Evolutionary conservation across 2,329 filamentous ascomycete species (phyloP).

Genomic region (Monosporascus sp.): DNA sequence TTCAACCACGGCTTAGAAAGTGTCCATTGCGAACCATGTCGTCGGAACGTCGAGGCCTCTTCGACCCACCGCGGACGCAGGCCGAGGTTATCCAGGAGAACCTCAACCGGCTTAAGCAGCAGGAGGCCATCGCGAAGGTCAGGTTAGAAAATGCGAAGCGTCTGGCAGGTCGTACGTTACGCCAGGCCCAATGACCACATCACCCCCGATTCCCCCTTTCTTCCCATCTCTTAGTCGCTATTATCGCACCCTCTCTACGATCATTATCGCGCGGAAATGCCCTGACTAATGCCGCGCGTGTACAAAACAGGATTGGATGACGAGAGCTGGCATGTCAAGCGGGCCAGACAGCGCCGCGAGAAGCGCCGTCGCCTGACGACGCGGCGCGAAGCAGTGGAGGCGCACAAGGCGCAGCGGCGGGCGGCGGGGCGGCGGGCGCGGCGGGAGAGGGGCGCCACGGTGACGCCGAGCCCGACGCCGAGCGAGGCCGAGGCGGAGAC

Average conservation of each 20-base stretch:
- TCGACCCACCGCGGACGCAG: not conserved
- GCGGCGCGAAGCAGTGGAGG: too few species aligned
- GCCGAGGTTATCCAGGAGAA: not conserved
- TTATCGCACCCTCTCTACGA: not conserved
- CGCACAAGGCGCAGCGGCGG: not conserved
- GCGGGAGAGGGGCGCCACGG: not conserved
- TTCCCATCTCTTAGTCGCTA: not conserved
- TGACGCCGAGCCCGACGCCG: slow-evolving; percentile 3
- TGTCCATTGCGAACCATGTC: too few species aligned
- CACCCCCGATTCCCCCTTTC: not conserved
- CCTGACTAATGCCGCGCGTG: too few species aligned
- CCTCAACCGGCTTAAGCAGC: not conserved
- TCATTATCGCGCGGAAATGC: too few species aligned
- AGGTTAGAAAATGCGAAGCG: not conserved
- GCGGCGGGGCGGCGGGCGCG: not conserved
- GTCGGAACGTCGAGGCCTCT: not conserved
- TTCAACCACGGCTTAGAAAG: not conserved
- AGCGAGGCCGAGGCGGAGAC: slow-evolving; percentile 1
- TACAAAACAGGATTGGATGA: not conserved
- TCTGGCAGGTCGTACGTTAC: not conserved
- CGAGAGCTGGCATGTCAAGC: not conserved
- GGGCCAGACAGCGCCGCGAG: not conserved
- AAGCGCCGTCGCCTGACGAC: too few species aligned
- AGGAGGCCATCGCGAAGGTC: not conserved
- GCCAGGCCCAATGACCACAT: not conserved